Base-by-base conservation (phyloP, 208 protist genomes). In the Crithidia mellificae region DNA sequence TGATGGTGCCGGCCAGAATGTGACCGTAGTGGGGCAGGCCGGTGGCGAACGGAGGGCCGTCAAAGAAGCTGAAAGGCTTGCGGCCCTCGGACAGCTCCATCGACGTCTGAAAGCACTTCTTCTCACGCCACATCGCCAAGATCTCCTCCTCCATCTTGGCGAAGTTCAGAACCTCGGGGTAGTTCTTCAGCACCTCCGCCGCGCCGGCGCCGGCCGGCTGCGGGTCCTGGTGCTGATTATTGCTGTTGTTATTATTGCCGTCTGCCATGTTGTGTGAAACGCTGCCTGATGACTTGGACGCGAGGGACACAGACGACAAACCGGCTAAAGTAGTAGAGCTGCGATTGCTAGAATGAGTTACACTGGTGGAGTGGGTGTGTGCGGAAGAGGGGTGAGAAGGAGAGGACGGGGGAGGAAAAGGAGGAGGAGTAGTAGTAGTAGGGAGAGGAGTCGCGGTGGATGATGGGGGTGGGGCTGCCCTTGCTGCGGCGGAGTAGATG, bases 31-130 rank as follows among this genome's bases (percentile, higher is more conserved):
- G 99, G 22, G 99, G 99, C 51, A 99, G 77, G 0, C 99, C 99
- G 29, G 99, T 99, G 32, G 99, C 99, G 74, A 99, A 99, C n/a
- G 99, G 99, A 17, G 99, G 99, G 27, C 99, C 99, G 83, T 99
- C 99, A 74, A 98, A 99, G 77, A 99, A 99, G 25, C 84, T 91
- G 70, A 83, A 97, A 1, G 81, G 76, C 56, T 84, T 74, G 41
- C 82, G 79, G 36, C 96, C 97, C 72, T 98, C 91, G 29, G 87
- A 98, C 39, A 91, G 71, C 80, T 98, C 92, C 34, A 99, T 66
- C 1, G 90, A 98, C 24, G 89, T 93, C 29, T 97, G 41, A 77
- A 99, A 99, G 30, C 97, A 97, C 66, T 99, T 83, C 52, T 98
- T 98, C 49, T 98, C 80, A 36, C 93, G 61, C 99, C 99, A 99